These are phyloP conservation scores for Canna indica DNA, from an alignment of 176 grass and related monocot genomes.

Conservation along the genomic window DNA sequence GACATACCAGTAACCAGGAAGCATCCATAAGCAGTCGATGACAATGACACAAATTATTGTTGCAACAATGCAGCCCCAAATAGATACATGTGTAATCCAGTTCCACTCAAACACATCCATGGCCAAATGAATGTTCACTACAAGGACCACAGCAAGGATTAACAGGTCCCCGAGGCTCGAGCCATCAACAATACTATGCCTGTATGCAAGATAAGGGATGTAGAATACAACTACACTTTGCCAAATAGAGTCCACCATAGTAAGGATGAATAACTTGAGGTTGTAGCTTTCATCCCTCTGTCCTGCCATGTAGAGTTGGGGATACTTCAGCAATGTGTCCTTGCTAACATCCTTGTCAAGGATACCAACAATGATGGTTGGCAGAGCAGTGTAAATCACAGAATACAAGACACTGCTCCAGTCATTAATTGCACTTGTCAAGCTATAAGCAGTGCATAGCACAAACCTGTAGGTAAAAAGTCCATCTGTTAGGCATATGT, in stretches of 20 bases:
- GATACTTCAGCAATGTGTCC: neutral
- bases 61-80: constrained; percentile 1
- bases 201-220: constrained; percentile 12
- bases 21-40: neutral
- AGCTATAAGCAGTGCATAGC: constrained; percentile 1
- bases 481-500: neutral
- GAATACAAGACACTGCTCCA: constrained; percentile 14
- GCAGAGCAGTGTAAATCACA: neutral
- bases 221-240: constrained; percentile 3
- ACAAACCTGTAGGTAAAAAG: neutral
- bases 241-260: constrained; percentile 2
- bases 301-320: neutral
- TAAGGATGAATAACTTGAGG: constrained; percentile 2
- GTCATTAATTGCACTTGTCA: neutral
- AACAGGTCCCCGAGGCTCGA: neutral
- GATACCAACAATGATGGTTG: neutral
- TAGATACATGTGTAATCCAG: neutral
- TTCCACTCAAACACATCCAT: constrained; percentile 14
- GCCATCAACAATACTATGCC: neutral
- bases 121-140: constrained; percentile 8
- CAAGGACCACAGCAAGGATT: constrained; percentile 7
- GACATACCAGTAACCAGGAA: constrained; percentile 8
- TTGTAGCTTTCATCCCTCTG: neutral
- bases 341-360: neutral
- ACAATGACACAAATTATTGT: constrained; percentile 5